Conservation (phyloP, 2,329 filamentous ascomycete genomes). For the Exophiala viscosa region DNA sequence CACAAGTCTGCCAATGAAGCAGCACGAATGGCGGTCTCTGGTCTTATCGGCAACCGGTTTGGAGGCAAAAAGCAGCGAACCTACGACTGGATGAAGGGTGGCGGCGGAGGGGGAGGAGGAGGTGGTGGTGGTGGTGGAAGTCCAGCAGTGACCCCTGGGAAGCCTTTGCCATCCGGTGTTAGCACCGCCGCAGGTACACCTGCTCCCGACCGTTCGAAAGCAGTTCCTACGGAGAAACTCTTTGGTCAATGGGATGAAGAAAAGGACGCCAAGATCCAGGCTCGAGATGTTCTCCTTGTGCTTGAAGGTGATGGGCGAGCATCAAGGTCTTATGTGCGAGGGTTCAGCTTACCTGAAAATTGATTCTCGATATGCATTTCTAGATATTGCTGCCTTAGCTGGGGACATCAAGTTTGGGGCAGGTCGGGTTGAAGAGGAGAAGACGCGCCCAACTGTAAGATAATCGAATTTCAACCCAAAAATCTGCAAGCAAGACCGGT, state of each 20-base stretch:
- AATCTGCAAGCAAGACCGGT: neutral
- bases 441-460: conserved; percentile 14
- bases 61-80: conserved; percentile 42
- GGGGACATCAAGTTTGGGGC: neutral
- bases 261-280: conserved; percentile 73
- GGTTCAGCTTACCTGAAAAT: conserved; percentile 31
- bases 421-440: neutral
- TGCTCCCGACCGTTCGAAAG: conserved; percentile 19
- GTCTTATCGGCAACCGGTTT: conserved; percentile 55
- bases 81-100: conserved; percentile 46
- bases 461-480: conserved; percentile 2
- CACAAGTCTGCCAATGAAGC: conserved; percentile 82
- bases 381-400: conserved; percentile 12
- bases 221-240: conserved; percentile 49
- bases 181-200: conserved; percentile 21
- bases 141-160: conserved; percentile 28
- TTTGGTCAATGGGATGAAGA: conserved; percentile 75
- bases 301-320: conserved; percentile 70
- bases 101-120: too few relatives aligned
- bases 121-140: conserved; percentile 32
- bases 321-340: conserved; percentile 42
- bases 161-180: conserved; percentile 8
- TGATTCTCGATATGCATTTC: conserved; percentile 24
- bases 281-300: conserved; percentile 75
- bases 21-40: conserved; percentile 66